A percentile compares a stretch with the other conserved stretches of the same genome.
Conservation (phyloP, 345 rosid genomes). For the Eucalyptus cloeziana region DNA sequence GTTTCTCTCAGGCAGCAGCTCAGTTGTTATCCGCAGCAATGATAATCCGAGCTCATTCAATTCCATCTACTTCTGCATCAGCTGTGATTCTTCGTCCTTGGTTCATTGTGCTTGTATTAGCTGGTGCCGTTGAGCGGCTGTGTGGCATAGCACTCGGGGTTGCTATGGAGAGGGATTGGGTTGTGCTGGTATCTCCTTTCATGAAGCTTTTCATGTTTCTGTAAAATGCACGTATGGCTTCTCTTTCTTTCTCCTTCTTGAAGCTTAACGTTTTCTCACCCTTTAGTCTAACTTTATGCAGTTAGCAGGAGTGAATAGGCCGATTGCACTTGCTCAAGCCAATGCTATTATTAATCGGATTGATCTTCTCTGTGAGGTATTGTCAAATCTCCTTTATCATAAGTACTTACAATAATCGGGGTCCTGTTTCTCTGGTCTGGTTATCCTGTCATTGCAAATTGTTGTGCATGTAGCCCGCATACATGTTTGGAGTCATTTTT, state of each 20-base stretch:
- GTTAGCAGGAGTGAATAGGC: slow-evolving; percentile 89
- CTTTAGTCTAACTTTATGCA: slow-evolving; percentile 7
- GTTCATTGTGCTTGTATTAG: slow-evolving; percentile 62
- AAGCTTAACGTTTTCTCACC: not conserved
- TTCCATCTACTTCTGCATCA: slow-evolving; percentile 38
- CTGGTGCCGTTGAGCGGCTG: slow-evolving; percentile 76
- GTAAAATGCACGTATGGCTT: not conserved
- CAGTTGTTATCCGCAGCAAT: slow-evolving; percentile 79
- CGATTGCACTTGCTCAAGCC: slow-evolving; percentile 87
- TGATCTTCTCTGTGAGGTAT: slow-evolving; percentile 89
- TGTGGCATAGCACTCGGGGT: slow-evolving; percentile 85
- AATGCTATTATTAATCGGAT: slow-evolving; percentile 87
- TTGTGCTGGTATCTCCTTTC: slow-evolving; percentile 61
- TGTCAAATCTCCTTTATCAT: not conserved
- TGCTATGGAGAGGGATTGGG: slow-evolving; percentile 93
- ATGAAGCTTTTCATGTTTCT: not conserved
- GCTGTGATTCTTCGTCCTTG: slow-evolving; percentile 65
- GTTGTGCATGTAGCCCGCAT: not conserved
- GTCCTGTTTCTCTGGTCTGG: not conserved
- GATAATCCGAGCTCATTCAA: slow-evolving; percentile 69
- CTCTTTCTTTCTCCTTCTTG: not conserved
- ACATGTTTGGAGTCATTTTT: not conserved
- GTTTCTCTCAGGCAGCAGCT: slow-evolving; percentile 57
- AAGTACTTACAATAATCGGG: not conserved
- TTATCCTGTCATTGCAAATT: not conserved